A percentile compares a stretch with the other conserved stretches of the same genome.
phyloP scores from a whole-genome alignment of 2,329 filamentous ascomycete species.

The Exophiala mesophila region DNA sequence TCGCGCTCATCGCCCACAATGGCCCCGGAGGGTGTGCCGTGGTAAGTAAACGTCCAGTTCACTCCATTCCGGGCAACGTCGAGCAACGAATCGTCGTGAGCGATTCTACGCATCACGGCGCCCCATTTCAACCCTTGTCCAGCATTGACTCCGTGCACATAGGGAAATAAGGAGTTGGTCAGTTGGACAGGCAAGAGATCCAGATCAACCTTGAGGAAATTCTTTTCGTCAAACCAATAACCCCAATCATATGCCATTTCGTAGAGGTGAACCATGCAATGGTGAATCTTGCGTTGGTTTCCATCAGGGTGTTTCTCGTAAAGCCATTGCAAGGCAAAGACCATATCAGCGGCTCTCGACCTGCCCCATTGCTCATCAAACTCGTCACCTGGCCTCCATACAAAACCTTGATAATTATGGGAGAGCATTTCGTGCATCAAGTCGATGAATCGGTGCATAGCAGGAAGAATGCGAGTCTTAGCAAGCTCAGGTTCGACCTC shows the following conservation, averaged over 20 bases:
- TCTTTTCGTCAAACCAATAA: constrained; percentile 36
- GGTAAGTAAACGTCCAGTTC: constrained; percentile 46
- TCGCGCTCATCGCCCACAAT: constrained; percentile 49
- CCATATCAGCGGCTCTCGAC: constrained; percentile 41
- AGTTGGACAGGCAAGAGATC: constrained; percentile 32
- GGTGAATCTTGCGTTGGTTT: constrained; percentile 34
- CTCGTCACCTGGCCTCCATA: constrained; percentile 41
- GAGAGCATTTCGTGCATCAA: constrained; percentile 53
- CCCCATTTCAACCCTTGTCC: constrained; percentile 45
- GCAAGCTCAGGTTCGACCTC: constrained; percentile 49
- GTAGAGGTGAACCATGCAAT: constrained; percentile 43
- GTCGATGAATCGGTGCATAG: constrained; percentile 48
- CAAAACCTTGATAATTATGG: constrained; percentile 49
- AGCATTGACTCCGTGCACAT: constrained; percentile 46
- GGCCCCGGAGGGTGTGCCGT: constrained; percentile 45
- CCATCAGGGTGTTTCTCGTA: constrained; percentile 41
- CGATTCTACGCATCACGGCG: constrained; percentile 44
- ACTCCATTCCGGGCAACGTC: constrained; percentile 40
- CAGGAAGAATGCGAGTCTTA: constrained; percentile 41
- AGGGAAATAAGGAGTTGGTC: constrained; percentile 34
- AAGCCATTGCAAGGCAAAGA: constrained; percentile 46
- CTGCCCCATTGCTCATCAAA: constrained; percentile 41
- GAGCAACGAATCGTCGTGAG: constrained; percentile 39
- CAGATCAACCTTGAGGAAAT: constrained; percentile 36
- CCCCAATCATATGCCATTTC: constrained; percentile 39